phyloP scores from a whole-genome alignment of 345 rosid species.

The Ceriops decandra region DNA sequence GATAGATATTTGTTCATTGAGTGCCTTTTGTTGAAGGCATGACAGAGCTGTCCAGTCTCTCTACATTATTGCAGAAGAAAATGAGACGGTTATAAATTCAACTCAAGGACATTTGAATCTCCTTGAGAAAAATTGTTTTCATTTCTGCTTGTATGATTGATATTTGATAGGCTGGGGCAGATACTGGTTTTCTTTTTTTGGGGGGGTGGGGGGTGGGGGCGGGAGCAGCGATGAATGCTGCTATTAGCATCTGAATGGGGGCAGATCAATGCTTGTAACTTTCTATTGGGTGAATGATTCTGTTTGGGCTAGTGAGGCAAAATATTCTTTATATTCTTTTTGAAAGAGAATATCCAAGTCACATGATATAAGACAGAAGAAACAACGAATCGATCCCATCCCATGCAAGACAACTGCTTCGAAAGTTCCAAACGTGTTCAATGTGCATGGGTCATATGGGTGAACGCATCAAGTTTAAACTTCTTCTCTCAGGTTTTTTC shows the following conservation, averaged over 20 bases:
- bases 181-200: too few species aligned
- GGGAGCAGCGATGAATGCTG: too few species aligned
- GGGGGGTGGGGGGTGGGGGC: too few species aligned
- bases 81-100: neutral
- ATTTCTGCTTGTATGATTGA: too few species aligned
- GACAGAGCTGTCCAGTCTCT: neutral
- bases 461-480: constrained; percentile 17
- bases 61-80: neutral
- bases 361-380: neutral
- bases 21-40: neutral
- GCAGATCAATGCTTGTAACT: too few species aligned
- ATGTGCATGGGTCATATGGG: neutral
- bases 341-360: neutral
- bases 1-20: neutral
- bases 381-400: constrained; percentile 22
- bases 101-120: neutral
- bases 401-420: constrained; percentile 2
- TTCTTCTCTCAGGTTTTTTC: constrained; percentile 12
- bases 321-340: too few species aligned
- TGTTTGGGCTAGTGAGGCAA: too few species aligned
- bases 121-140: too few species aligned
- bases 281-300: too few species aligned
- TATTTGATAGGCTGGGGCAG: too few species aligned
- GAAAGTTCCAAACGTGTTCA: constrained; percentile 12
- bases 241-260: too few species aligned